A percentile compares a stretch with the other conserved stretches of the same genome.
These are phyloP conservation scores for Kwoniella heveanensis DNA, from an alignment of 768 basidiomycete genomes.

Conservation along the genomic window DNA sequence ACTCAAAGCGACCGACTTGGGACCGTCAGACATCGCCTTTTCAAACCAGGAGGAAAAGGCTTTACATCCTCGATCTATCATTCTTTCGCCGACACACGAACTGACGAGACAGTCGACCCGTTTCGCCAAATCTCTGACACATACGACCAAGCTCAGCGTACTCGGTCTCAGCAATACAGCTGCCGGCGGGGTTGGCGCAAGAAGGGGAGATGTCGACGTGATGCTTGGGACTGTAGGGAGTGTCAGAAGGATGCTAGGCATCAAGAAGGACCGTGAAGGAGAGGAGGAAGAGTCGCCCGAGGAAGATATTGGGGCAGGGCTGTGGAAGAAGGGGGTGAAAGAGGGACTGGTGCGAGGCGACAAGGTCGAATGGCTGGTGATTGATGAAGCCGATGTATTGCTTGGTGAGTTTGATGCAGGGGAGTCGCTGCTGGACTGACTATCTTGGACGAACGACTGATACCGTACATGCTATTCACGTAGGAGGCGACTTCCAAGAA, in stretches of 20 bases:
- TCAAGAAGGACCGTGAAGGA: conserved; percentile 59
- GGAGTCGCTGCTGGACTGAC: no score
- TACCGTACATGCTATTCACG: neutral
- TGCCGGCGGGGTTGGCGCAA: conserved; percentile 30
- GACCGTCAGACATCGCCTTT: neutral
- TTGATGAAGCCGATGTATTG: conserved; percentile 89
- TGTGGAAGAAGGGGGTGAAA: conserved; percentile 19
- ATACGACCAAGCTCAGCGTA: conserved; percentile 75
- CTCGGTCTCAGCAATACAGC: conserved; percentile 60
- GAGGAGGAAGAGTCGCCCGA: conserved; percentile 40
- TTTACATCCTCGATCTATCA: conserved; percentile 71
- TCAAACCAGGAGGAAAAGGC: conserved; percentile 15
- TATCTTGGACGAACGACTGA: no score
- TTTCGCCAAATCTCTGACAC: conserved; percentile 74
- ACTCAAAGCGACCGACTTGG: conserved; percentile 68
- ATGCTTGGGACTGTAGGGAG: conserved; percentile 66
- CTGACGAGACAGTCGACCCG: conserved; percentile 75
- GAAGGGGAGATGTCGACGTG: conserved; percentile 40
- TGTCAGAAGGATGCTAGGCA: conserved; percentile 64
- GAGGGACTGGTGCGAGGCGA: conserved; percentile 64
- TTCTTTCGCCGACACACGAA: conserved; percentile 88
- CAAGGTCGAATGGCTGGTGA: conserved; percentile 81
- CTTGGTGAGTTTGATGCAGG: conserved; percentile 76
- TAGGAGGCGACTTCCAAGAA: conserved; percentile 80
- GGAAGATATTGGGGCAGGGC: conserved; percentile 33